Conservation (phyloP, 108 stramenopile genomes). For the Fragilaria crotonensis region DNA sequence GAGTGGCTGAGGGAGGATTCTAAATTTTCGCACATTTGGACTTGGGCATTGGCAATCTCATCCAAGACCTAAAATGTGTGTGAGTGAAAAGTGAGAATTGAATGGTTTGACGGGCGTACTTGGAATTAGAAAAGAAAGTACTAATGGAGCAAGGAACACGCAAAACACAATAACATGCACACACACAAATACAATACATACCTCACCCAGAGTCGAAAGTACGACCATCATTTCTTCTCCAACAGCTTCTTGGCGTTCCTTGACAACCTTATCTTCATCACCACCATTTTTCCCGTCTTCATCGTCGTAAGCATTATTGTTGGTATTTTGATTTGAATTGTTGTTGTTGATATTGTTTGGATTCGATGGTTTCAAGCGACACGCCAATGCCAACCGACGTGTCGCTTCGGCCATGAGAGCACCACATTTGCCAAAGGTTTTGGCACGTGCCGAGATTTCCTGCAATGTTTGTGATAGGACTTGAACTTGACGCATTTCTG, state of each 20-base stretch:
- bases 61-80: slow-evolving; percentile 46
- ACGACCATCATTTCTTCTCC: slow-evolving; percentile 68
- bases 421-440: slow-evolving; percentile 76
- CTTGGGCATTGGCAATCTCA: slow-evolving; percentile 73
- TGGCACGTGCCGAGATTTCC: slow-evolving; percentile 68
- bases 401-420: slow-evolving; percentile 80
- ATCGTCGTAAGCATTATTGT: neutral
- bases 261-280: neutral
- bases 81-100: neutral
- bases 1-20: slow-evolving; percentile 65
- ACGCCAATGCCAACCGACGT: slow-evolving; percentile 56
- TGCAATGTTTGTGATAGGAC: slow-evolving; percentile 60
- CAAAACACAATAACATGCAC: no score
- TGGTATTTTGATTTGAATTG: no score
- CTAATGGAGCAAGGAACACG: no score
- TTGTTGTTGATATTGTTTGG: no score
- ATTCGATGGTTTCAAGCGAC: slow-evolving; percentile 41
- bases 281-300: neutral
- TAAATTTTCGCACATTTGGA: slow-evolving; percentile 64
- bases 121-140: no score
- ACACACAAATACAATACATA: no score
- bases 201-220: slow-evolving; percentile 45
- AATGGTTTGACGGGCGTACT: no score
- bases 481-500: slow-evolving; percentile 61
- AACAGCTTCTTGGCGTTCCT: slow-evolving; percentile 40